Evolutionary conservation across 176 grass and related monocot species (phyloP).

Genomic region (Musa troglodytarum): DNA sequence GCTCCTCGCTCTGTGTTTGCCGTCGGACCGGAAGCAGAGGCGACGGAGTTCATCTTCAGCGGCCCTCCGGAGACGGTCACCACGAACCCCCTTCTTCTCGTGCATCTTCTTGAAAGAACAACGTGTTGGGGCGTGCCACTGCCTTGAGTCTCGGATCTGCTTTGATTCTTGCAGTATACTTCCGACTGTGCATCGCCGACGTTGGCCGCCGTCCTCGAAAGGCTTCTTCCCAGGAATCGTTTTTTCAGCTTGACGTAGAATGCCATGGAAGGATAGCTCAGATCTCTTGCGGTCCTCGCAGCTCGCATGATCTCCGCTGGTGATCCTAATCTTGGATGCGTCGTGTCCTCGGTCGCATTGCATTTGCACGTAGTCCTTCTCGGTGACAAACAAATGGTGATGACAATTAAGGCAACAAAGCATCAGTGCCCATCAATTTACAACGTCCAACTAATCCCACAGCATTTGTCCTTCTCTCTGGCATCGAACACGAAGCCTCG

Average conservation of each 20-base stretch:
- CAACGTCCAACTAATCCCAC: no score
- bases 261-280: constrained; percentile 49
- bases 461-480: no score
- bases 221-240: constrained; percentile 3
- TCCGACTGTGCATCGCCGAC: constrained; percentile 16
- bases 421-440: no score
- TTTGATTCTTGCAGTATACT: constrained; percentile 19
- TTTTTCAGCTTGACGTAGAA: background rate
- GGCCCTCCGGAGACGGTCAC: background rate
- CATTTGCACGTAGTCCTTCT: constrained; percentile 23
- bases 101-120: constrained; percentile 2
- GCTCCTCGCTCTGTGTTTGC: constrained; percentile 7
- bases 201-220: constrained; percentile 39
- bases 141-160: no score
- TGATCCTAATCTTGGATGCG: constrained; percentile 13
- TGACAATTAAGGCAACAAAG: no score
- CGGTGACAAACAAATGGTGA: background rate
- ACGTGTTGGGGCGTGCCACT: no score
- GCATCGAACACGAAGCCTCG: no score
- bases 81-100: background rate
- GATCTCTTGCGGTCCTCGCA: constrained; percentile 1
- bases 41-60: background rate
- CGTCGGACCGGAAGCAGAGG: background rate
- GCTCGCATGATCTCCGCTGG: background rate
- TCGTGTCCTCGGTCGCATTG: constrained; percentile 40